These are phyloP conservation scores for Kodamaea sp. DNA, from an alignment of 1,139 yeast genomes.

Conservation along the genomic window DNA sequence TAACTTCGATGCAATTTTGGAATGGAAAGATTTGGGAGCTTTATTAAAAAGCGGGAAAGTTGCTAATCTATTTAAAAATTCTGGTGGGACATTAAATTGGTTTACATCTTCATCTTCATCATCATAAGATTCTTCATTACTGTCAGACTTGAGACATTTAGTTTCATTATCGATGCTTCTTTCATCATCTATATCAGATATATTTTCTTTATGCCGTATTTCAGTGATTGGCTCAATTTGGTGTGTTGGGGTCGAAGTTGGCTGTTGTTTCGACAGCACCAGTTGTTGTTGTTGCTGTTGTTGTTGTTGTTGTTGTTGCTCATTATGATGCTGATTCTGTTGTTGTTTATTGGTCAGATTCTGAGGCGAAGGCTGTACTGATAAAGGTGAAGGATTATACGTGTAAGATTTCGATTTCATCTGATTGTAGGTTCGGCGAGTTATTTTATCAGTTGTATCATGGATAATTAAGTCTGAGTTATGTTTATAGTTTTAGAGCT, in stretches of 20 bases:
- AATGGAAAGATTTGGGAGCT: conserved; percentile 64
- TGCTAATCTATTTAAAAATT: conserved; percentile 48
- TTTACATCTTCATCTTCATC: conserved; percentile 7
- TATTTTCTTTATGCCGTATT: no score
- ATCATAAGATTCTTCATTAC: conserved; percentile 7
- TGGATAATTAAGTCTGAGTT: not conserved
- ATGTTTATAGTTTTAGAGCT: no score
- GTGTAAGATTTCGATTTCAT: conserved; percentile 6
- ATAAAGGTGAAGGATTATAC: conserved; percentile 9
- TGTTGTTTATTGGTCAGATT: not conserved
- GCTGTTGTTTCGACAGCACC: not conserved
- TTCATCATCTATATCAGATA: no score
- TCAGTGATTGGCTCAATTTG: no score
- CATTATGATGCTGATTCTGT: not conserved
- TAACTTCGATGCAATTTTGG: conserved; percentile 55
- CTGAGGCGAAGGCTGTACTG: not conserved
- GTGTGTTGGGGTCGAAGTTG: no score
- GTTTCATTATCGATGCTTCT: not conserved
- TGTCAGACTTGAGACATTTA: not conserved
- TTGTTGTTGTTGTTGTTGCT: not conserved
- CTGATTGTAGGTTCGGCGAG: not conserved
- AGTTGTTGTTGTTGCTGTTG: not conserved
- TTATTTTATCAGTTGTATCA: not conserved
- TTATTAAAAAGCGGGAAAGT: conserved; percentile 59
- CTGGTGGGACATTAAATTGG: conserved; percentile 39